phyloP scores from a whole-genome alignment of 129 eudicot species.

The Arctium lappa region DNA sequence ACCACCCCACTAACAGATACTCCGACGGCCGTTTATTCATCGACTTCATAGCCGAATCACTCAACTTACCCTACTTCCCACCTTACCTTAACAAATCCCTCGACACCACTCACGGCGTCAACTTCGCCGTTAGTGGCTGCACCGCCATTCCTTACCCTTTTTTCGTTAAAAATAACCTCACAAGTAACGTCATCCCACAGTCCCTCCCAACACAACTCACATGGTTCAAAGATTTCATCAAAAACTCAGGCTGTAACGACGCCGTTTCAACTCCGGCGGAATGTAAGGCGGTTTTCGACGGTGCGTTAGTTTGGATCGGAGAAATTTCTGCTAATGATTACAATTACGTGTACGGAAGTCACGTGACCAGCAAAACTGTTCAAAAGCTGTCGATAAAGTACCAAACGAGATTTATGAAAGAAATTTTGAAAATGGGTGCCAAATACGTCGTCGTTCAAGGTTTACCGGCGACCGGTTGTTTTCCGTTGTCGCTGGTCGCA shows the following conservation, averaged over 20 bases:
- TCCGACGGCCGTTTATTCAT: slow-evolving; percentile 49
- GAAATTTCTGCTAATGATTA: slow-evolving; percentile 41
- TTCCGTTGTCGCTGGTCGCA: not conserved
- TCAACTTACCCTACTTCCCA: slow-evolving; percentile 34
- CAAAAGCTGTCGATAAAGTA: slow-evolving; percentile 27
- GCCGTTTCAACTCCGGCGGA: slow-evolving; percentile 2
- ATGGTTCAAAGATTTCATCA: slow-evolving; percentile 24
- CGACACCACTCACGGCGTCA: slow-evolving; percentile 22
- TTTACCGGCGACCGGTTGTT: slow-evolving; percentile 32
- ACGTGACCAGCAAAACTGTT: slow-evolving; percentile 8
- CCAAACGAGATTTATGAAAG: slow-evolving; percentile 4
- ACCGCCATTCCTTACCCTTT: slow-evolving; percentile 30
- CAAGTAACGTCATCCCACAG: slow-evolving; percentile 13
- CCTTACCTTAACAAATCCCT: slow-evolving; percentile 16
- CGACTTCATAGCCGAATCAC: slow-evolving; percentile 39
- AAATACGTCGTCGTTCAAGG: slow-evolving; percentile 44
- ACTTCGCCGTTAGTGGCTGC: slow-evolving; percentile 40
- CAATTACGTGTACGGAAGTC: slow-evolving; percentile 9
- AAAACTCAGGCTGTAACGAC: slow-evolving; percentile 15
- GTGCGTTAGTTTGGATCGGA: slow-evolving; percentile 39
- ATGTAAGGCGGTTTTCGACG: slow-evolving; percentile 22
- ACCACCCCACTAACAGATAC: slow-evolving; percentile 38
- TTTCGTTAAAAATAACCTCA: slow-evolving; percentile 18
- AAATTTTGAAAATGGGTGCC: slow-evolving; percentile 33
- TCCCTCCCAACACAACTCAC: slow-evolving; percentile 25